Evolutionary conservation across 2,329 filamentous ascomycete genomes (phyloP).

Genomic region (Hypoxylon sp.): DNA sequence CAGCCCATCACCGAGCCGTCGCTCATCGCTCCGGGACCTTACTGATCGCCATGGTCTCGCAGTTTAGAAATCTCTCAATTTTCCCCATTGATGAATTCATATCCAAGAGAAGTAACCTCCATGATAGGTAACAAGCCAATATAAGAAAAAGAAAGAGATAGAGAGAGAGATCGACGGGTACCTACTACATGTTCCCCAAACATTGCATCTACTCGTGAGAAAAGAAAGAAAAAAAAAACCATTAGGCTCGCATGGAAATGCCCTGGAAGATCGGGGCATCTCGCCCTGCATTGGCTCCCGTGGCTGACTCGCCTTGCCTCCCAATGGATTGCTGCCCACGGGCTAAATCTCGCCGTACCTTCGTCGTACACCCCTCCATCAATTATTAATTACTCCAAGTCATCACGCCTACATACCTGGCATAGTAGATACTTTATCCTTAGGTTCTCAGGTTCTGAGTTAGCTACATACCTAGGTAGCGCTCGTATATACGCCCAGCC

Average conservation of each 20-base stretch:
- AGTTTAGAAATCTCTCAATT: conserved; percentile 32
- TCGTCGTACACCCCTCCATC: conserved; percentile 6
- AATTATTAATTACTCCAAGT: conserved; percentile 44
- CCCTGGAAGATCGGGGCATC: conserved; percentile 28
- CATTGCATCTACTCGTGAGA: background rate
- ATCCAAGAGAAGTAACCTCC: conserved; percentile 3
- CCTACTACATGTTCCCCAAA: conserved; percentile 1
- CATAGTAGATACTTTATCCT: conserved; percentile 18
- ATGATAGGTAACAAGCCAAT: background rate
- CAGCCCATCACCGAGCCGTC: conserved; percentile 25
- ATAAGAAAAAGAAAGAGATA: background rate
- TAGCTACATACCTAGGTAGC: conserved; percentile 6
- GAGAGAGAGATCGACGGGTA: conserved; percentile 19
- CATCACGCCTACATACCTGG: conserved; percentile 30
- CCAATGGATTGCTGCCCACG: conserved; percentile 15
- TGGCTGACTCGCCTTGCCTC: conserved; percentile 41
- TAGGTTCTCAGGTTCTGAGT: background rate
- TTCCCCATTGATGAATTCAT: conserved; percentile 17
- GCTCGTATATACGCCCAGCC: background rate
- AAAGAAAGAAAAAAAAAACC: background rate
- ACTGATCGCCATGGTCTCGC: conserved; percentile 28
- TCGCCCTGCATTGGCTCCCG: conserved; percentile 44
- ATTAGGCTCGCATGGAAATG: conserved; percentile 36
- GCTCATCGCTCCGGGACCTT: conserved; percentile 38
- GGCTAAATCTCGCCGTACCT: background rate